Conservation (phyloP, 192 early-diverging fungal species). For the Backusella westeae region DNA sequence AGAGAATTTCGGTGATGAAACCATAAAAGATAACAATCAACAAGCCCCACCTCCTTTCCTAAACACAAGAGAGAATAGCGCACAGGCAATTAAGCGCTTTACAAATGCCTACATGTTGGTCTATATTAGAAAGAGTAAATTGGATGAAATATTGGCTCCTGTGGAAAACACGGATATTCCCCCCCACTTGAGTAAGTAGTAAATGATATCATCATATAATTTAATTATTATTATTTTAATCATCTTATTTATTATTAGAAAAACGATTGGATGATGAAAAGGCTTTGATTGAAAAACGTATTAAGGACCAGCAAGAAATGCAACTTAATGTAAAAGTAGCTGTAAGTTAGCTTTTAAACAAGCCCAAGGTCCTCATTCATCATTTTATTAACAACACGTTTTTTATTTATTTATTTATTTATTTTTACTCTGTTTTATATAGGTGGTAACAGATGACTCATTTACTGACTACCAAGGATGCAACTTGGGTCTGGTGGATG, state of each 20-base stretch:
- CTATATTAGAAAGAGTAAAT: conserved; percentile 82
- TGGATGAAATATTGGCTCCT: conserved; percentile 68
- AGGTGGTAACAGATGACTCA: conserved; percentile 67
- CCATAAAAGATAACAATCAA: conserved; percentile 26
- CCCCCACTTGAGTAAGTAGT: conserved; percentile 62
- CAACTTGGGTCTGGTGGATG: conserved; percentile 81
- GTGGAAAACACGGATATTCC: conserved; percentile 73
- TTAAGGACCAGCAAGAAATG: conserved; percentile 71
- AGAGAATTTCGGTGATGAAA: conserved; percentile 92
- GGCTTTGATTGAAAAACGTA: conserved; percentile 53
- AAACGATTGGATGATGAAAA: conserved; percentile 63
- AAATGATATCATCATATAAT: conserved; percentile 20
- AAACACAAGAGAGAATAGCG: conserved; percentile 23
- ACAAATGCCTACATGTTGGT: conserved; percentile 99
- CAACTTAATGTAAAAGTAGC: conserved; percentile 65
- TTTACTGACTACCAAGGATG: conserved; percentile 77
- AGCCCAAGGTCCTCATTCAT: not conserved
- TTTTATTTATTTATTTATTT: not conserved
- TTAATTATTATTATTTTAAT: not conserved
- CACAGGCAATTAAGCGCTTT: conserved; percentile 70
- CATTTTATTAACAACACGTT: not conserved
- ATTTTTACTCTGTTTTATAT: not conserved
- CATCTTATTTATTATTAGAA: conserved; percentile 4
- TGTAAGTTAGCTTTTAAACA: conserved; percentile 33
- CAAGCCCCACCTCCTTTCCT: conserved; percentile 15